phyloP scores from a whole-genome alignment of 306 rosid species.

The Purshia tridentata region DNA sequence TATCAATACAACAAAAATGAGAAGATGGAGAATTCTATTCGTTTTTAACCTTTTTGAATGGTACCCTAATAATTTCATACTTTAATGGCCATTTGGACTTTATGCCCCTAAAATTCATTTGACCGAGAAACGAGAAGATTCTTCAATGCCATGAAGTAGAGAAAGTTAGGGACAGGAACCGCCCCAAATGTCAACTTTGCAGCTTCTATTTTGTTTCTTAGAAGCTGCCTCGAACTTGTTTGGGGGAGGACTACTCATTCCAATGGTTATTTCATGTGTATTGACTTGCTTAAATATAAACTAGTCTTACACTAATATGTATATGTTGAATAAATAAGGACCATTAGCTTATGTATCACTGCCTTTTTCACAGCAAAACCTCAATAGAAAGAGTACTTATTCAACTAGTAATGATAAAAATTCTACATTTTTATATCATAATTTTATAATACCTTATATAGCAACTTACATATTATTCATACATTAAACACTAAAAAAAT shows the following conservation, averaged over 20 bases:
- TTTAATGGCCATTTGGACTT: constrained; percentile 4
- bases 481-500: too few species aligned
- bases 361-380: too few species aligned
- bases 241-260: not conserved
- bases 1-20: too few species aligned
- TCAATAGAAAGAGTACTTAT: too few species aligned
- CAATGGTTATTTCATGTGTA: not conserved
- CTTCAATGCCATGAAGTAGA: not conserved
- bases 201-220: not conserved
- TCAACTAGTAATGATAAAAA: too few species aligned
- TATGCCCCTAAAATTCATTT: not conserved
- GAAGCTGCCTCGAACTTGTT: not conserved
- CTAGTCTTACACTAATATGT: too few species aligned
- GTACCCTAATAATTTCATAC: not conserved
- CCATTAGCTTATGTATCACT: too few species aligned
- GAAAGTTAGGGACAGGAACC: not conserved
- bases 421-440: too few species aligned
- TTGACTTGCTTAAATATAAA: not conserved
- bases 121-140: constrained; percentile 1
- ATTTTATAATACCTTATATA: too few species aligned
- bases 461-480: too few species aligned
- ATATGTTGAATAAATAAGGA: too few species aligned
- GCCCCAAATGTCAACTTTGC: constrained; percentile 8
- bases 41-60: not conserved
- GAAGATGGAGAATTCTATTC: not conserved